phyloP scores from a whole-genome alignment of 2,329 filamentous ascomycete species.

The Botryotinia convoluta region DNA sequence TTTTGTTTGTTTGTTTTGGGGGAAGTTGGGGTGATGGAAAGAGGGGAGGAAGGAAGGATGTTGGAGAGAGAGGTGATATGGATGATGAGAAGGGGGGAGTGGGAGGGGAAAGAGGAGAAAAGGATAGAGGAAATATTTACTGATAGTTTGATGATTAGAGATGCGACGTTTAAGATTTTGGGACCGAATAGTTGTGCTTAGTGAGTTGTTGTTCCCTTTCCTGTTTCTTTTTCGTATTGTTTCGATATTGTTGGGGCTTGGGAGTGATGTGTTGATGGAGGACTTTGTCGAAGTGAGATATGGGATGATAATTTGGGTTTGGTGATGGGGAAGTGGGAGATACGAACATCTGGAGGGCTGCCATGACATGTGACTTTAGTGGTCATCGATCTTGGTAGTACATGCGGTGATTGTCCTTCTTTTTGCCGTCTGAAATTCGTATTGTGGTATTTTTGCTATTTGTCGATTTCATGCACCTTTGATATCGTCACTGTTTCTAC shows the following conservation, averaged over 20 bases:
- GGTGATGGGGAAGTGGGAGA: background rate
- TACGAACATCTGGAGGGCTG: rapidly evolving
- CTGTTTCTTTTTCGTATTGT: background rate
- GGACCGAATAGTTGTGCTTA: slow-evolving; percentile 9
- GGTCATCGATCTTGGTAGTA: background rate
- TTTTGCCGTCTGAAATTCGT: background rate
- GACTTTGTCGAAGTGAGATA: background rate
- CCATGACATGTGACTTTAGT: background rate
- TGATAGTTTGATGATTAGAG: background rate
- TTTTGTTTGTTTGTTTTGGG: background rate
- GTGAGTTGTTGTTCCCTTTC: background rate
- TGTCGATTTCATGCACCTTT: background rate
- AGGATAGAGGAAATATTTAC: too few species aligned
- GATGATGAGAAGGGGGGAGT: too few species aligned
- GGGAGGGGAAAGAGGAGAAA: too few species aligned
- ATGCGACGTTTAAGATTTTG: background rate
- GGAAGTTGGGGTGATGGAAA: background rate
- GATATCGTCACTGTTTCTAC: background rate
- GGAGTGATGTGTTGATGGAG: background rate
- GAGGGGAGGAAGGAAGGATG: background rate
- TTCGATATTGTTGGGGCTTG: background rate
- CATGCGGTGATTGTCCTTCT: background rate
- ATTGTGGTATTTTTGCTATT: background rate
- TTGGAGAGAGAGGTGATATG: background rate
- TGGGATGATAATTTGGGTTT: background rate